Evolutionary conservation across 371 early-diverging fungal genomes (phyloP).

Genomic region (Zychaea mexicana): DNA sequence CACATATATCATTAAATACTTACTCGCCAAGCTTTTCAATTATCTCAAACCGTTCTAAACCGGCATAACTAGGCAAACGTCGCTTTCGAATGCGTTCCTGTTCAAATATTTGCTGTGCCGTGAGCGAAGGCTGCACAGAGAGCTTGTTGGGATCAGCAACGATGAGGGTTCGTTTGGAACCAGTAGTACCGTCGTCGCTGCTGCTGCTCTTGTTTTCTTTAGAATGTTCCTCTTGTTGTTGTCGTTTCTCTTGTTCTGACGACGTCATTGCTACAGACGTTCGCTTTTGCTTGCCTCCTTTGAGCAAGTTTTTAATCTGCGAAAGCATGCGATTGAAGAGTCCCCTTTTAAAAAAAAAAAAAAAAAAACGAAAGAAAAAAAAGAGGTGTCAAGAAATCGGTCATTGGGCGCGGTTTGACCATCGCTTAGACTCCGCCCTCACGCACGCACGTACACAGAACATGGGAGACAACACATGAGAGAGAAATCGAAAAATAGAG

Average conservation of each 20-base stretch:
- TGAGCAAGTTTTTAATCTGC: slow-evolving; percentile 21
- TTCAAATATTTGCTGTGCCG: slow-evolving; percentile 31
- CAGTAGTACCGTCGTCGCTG: slow-evolving; percentile 8
- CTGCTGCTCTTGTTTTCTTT: background rate
- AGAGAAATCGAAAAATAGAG: too few relatives aligned
- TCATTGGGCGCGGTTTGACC: too few relatives aligned
- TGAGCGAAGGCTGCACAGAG: slow-evolving; percentile 11
- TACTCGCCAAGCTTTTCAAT: slow-evolving; percentile 74
- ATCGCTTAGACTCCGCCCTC: too few relatives aligned
- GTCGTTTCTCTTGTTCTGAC: background rate
- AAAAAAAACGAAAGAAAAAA: background rate
- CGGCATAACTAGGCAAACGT: slow-evolving; percentile 52
- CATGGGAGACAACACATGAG: too few relatives aligned
- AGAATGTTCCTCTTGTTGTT: background rate
- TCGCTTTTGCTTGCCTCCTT: slow-evolving; percentile 3
- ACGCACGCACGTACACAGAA: too few relatives aligned
- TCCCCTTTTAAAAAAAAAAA: background rate
- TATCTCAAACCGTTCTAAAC: slow-evolving; percentile 61
- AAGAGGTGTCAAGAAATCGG: background rate
- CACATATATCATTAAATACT: too few relatives aligned
- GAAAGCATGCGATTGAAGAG: slow-evolving; percentile 9
- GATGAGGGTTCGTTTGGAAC: slow-evolving; percentile 2
- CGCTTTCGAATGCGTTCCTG: slow-evolving; percentile 39
- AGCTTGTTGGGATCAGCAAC: slow-evolving; percentile 4
- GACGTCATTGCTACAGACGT: background rate